Base-by-base conservation (phyloP, 2,329 filamentous ascomycete species). In the Neonectria neomacrospora region DNA sequence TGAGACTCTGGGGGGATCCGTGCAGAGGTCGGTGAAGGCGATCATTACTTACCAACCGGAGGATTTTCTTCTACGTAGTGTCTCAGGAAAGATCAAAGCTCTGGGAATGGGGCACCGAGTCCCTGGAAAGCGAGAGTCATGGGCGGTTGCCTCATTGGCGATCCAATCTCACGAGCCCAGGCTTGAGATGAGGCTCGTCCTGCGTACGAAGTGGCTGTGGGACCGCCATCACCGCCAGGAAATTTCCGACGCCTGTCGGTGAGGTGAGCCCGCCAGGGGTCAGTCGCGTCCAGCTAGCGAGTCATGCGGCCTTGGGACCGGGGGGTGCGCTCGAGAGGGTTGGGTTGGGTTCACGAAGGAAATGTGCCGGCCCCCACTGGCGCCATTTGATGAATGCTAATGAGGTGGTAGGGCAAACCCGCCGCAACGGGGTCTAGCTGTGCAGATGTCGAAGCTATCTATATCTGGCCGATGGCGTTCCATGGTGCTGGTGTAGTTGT, bases 171-270 rank as follows among this genome's bases (percentile, higher is more conserved):
- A 50, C 47, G 47, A 22, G 47, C n/a, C 18, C n/a, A 18, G 26
- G 28, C 26, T 34, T 14, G 34, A 61, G 53, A 61, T 47, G 59
- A 58, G 48, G 59, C 54, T 62, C 54, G 59, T 54, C 12, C 12
- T 56, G 28, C 30, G 42, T 9, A 16, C n/a, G 28, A n/a, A 30
- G n/a, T 26, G 30, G 30, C 20, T 41, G 37, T 41, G 39, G 34
- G 41, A 42, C 54, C 60, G 48, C 50, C 42, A 50, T 58, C 60
- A 58, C 54, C 60, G 60, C 60, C 50, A 50, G 54, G 54, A 63
- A 63, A 63, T 63, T 63, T 63, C 60, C 32, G 44, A 54, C 23
- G 42, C 45, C 34, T 44, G 42, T n/a, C 52, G 42, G 26, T 18
- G 34, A 63, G 50, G 42, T 28, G 28, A 39, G 59, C 23, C 12